Base-by-base conservation (phyloP, 2,329 filamentous ascomycete species). In the Alternaria arborescens region DNA sequence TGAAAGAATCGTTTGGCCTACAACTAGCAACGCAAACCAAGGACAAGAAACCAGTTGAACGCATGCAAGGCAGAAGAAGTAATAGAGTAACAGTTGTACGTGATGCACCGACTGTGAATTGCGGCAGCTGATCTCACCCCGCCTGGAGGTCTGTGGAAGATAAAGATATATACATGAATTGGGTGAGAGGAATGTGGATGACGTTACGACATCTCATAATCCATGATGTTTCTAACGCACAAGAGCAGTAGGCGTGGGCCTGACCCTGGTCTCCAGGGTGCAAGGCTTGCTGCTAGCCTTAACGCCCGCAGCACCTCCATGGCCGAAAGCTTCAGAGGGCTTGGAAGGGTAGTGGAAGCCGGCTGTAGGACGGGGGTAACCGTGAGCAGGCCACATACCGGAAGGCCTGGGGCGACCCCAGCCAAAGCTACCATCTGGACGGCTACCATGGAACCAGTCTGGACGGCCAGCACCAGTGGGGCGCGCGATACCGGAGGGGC, bases 221-320 rank as follows among this genome's bases (percentile, higher is more conserved):
- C 24, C 18, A n/a, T n/a, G n/a, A 42, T n/a, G 10, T 11, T n/a
- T 20, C 12, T 61, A 61, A 26, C 46, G 44, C 44, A 58, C 51
- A 42, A 46, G 47, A 20, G 61, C 58, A 6, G 68, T 70, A 26
- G 70, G 48, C n/a, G 63, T 68, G 18, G 68, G 64, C 57, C 61
- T 70, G 18, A 71, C 58, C 58, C 58, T 69, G 1, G 69, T 74
- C 60, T 68, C 61, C 30, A 74, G 55, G 7, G 66, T 69, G 52
- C 66, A 69, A 22, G 70, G 70, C 24, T 64, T 69, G 52, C 57
- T 64, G 16, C 58, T 55, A 6, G 61, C 42, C 28, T 61, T 54
- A 3, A 58, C 43, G 28, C 61, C 58, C 11, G 34, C 53, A 42
- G 61, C 55, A 20, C 47, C 52, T 24, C 55, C 16, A 8, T 65